Base-by-base conservation (phyloP, 371 early-diverging fungal genomes). In the Catenaria anguillulae region DNA sequence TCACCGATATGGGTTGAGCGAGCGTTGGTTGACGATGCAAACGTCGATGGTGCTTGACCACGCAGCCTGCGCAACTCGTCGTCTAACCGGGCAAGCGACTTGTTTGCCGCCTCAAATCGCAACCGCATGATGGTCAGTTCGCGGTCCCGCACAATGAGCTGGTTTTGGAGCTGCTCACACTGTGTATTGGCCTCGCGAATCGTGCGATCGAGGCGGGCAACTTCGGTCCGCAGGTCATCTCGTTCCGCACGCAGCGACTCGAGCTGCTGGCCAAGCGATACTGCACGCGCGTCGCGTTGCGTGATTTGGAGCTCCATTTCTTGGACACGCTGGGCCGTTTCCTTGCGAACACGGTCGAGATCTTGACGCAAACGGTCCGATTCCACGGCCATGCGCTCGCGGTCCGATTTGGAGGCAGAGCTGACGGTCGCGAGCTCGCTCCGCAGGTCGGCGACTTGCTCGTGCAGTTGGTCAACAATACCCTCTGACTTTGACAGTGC, bases 401-500 rank as follows among this genome's bases (percentile, higher is more conserved):
- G 52, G 13, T 50, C 29, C 52, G 24, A 19, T 23, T 29, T 8
- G 37, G 69, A 48, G 21, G 61, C 48, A 6, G 50, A 45, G 15
- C 67, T 64, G 6, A 67, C 55, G 17, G 62, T 64, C 4, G 52
- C 31, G 52, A 72, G 36, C 0, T 34, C 21, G 35, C 40, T 37
- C 29, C 73, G 68, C 36, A 65, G 29, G 26, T 73, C 71, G n/a
- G 45, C 50, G 33, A 71, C 23, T 12, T 62, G 66, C 13, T 40
- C 60, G 24, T 58, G 55, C 21, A 67, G 72, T 21, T 26, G 50
- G 33, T 61, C 37, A 21, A 71, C 62, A 33, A 62, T 61, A 8
- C 66, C 71, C 35, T 74, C 73, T 24, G 64, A 17, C 33, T 71
- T 71, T 13, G 64, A 64, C 19, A 74, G 12, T 10, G 68, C 59